Conservation (phyloP, 2,329 filamentous ascomycete species). For the Fusarium multiceps region DNA sequence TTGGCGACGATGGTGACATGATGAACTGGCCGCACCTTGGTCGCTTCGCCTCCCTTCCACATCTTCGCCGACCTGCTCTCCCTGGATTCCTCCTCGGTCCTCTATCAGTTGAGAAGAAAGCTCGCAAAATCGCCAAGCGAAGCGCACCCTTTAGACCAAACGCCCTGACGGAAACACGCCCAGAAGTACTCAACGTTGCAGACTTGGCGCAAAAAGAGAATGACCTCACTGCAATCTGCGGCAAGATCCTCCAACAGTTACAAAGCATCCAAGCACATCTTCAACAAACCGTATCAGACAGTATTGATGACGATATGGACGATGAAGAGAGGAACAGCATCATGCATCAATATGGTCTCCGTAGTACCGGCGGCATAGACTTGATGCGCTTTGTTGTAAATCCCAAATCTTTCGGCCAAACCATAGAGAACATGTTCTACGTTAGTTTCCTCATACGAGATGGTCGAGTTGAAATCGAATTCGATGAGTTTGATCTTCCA, state of each 20-base stretch:
- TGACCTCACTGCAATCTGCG: slow-evolving; percentile 82
- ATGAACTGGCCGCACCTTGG: slow-evolving; percentile 91
- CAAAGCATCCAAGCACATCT: slow-evolving; percentile 58
- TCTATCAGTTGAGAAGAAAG: slow-evolving; percentile 87
- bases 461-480: slow-evolving; percentile 78
- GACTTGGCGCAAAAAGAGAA: slow-evolving; percentile 83
- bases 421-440: slow-evolving; percentile 97
- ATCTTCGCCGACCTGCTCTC: slow-evolving; percentile 78
- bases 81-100: slow-evolving; percentile 89
- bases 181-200: slow-evolving; percentile 79
- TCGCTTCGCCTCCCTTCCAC: slow-evolving; percentile 77
- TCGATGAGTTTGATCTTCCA: slow-evolving; percentile 80
- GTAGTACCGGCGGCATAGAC: slow-evolving; percentile 76
- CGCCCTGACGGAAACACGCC: slow-evolving; percentile 76
- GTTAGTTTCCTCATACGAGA: slow-evolving; percentile 94
- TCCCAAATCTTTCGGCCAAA: slow-evolving; percentile 90
- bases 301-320: slow-evolving; percentile 59
- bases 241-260: slow-evolving; percentile 76
- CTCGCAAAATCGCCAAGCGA: slow-evolving; percentile 76
- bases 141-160: slow-evolving; percentile 76
- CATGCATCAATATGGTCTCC: slow-evolving; percentile 74
- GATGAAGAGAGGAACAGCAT: slow-evolving; percentile 61
- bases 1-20: slow-evolving; percentile 79
- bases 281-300: slow-evolving; percentile 58
- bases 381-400: slow-evolving; percentile 92